phyloP scores from a whole-genome alignment of 352 stramenopile species.

The Pythium insidiosum region DNA sequence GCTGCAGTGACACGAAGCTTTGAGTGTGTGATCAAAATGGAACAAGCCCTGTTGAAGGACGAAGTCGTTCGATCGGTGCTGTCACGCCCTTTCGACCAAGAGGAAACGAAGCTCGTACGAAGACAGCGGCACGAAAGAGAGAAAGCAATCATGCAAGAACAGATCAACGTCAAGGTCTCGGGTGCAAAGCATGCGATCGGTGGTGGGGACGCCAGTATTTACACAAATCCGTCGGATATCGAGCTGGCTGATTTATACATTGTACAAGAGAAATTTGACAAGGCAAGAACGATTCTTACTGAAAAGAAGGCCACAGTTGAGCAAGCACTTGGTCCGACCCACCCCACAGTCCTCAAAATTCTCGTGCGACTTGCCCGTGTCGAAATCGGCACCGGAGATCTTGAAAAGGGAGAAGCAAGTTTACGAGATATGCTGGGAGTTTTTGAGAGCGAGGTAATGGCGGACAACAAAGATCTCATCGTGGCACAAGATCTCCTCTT shows the following conservation, averaged over 20 bases:
- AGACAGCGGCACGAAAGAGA: slow-evolving; percentile 33
- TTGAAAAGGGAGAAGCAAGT: slow-evolving; percentile 3
- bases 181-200: slow-evolving; percentile 32
- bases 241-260: slow-evolving; percentile 51
- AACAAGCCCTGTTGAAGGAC: slow-evolving; percentile 18
- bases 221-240: slow-evolving; percentile 34
- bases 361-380: slow-evolving; percentile 25
- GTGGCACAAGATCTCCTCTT: slow-evolving; percentile 28
- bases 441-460: slow-evolving; percentile 20
- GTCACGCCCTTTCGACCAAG: slow-evolving; percentile 22
- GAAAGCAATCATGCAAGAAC: slow-evolving; percentile 45
- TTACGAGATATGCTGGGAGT: slow-evolving; percentile 10
- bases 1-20: too few relatives aligned
- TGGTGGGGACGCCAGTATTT: slow-evolving; percentile 31
- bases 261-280: slow-evolving; percentile 43
- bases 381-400: slow-evolving; percentile 7
- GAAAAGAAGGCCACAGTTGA: slow-evolving; percentile 19
- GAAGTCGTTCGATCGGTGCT: too few relatives aligned
- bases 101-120: slow-evolving; percentile 40
- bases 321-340: slow-evolving; percentile 28
- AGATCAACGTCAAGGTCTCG: slow-evolving; percentile 39
- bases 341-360: slow-evolving; percentile 56
- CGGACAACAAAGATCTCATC: slow-evolving; percentile 41
- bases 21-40: slow-evolving; percentile 23
- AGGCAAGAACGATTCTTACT: slow-evolving; percentile 27